phyloP scores from a whole-genome alignment of 2,329 filamentous ascomycete species.

The Pseudogymnoascus sp. region DNA sequence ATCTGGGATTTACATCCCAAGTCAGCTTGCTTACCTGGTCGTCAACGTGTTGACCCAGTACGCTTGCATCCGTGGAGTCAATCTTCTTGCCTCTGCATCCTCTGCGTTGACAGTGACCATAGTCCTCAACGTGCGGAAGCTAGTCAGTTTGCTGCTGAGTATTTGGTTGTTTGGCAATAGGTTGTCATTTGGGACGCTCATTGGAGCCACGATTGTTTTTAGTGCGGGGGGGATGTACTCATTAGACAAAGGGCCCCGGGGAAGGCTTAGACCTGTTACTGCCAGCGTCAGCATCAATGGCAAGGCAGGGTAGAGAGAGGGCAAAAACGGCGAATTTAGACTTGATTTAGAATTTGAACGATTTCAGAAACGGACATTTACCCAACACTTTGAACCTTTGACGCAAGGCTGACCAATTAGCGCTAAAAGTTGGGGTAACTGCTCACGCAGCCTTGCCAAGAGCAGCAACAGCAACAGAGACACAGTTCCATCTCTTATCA shows the following conservation, averaged over 20 bases:
- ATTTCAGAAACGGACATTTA: not conserved
- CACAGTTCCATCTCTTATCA: slow-evolving; percentile 1
- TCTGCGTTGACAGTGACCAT: slow-evolving; percentile 94
- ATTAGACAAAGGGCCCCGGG: slow-evolving; percentile 47
- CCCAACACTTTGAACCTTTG: not conserved
- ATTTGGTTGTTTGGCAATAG: slow-evolving; percentile 91
- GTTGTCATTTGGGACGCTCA: slow-evolving; percentile 64
- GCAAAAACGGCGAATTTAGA: not conserved
- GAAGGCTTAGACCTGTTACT: slow-evolving; percentile 22
- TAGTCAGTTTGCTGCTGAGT: slow-evolving; percentile 82
- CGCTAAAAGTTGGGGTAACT: slow-evolving; percentile 7
- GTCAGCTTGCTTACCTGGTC: slow-evolving; percentile 61
- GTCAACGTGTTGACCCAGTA: slow-evolving; percentile 87
- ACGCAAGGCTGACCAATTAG: slow-evolving; percentile 2
- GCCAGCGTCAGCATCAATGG: slow-evolving; percentile 11
- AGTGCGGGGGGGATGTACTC: slow-evolving; percentile 86
- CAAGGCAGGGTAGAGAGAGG: slow-evolving; percentile 22
- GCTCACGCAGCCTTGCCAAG: slow-evolving; percentile 4
- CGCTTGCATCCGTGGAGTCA: slow-evolving; percentile 90
- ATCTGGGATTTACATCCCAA: slow-evolving; percentile 45
- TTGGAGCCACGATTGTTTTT: slow-evolving; percentile 82
- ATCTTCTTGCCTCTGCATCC: slow-evolving; percentile 79
- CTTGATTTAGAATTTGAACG: not conserved
- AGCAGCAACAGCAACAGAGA: not conserved
- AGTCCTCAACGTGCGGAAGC: slow-evolving; percentile 88